Evolutionary conservation across 2,329 filamentous ascomycete species (phyloP), one percentile per base, ranked within the genome.

Genomic region (Penicillium sp.): DNA sequence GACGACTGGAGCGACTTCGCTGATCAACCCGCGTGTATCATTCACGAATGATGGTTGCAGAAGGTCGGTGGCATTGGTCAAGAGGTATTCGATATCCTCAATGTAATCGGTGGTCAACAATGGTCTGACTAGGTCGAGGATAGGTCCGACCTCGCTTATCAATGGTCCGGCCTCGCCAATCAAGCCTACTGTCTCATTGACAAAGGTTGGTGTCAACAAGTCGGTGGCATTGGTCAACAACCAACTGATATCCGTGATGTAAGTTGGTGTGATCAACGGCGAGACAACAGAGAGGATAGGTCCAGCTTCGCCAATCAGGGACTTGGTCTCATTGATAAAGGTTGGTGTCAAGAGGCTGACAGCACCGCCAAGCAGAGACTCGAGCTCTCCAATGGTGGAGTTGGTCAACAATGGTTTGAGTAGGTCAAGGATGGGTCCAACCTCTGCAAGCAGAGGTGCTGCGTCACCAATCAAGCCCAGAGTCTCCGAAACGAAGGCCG

Each of bases 401-500:
- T 64, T 63, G 8, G 60, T 68, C 23, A 69, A 52, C 7, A 65
- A 46, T 23, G 55, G 55, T 14, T 57, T 53, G 38, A 57, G 43
- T 9, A 53, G 18, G 18, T 40, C 43, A 23, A 59, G 35, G 7
- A 59, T 43, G 1, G 52, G 47, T 2, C 42, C 47, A n/a, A 57
- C 16, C 26, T 57, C 55, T 26, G 35, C 20, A 11, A 53, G 43
- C 30, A 57, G 48, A 47, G 55, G 55, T 18, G 55, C 38, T n/a
- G 49, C 55, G 24, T 53, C 55, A 12, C 49, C 45, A 38, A 57
- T 57, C 30, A 68, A 48, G 9, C 56, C 46, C 14, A 40, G 52
- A 23, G 65, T 66, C 47, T 66, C 64, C 28, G 66, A 59, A 43
- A 68, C 65, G 47, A 66, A 67, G 43, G 57, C 57, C n/a, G 60